Evolutionary conservation across 2,329 filamentous ascomycete genomes (phyloP), one percentile per base, ranked within the genome.

Genomic region (Phyllosticta citribraziliensis): DNA sequence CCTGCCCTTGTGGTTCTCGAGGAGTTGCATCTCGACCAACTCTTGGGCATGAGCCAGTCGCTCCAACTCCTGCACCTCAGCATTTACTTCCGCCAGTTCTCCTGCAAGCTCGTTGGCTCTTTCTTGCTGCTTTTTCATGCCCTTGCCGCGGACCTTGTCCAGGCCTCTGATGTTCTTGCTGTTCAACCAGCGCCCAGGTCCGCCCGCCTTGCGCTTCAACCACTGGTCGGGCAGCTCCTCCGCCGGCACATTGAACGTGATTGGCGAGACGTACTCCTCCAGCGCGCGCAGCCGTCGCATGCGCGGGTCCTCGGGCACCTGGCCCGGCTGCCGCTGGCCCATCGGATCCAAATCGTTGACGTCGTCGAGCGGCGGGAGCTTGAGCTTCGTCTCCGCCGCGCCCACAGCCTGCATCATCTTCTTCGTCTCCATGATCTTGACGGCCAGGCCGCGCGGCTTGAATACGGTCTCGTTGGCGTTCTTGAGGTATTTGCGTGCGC

Each of bases 141-240:
- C 53, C 35, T 60, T 60, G 3, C 55, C 53, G 53, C 58, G 58
- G 10, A 14, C 25, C 35, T 52, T 35, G 11, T 22, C 22, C 19
- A 60, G 53, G 1, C n/a, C 19, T 5, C 53, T 22, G n/a, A 24
- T 24, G 12, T 52, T 35, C n/a, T 47, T 53, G 52, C 52, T 33
- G 58, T 60, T 60, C 35, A 60, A 33, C 58, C 58, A 60, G 17
- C 53, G 58, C 35, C 35, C 51, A 25, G 58, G 58, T 11, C 52
- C 58, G 25, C 52, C 55, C 19, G 35, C 8, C 24, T 60, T 55
- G 35, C 58, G 58, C 52, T 55, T 55, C 35, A 60, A 24, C n/a
- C 35, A 52, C 11, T 20, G 24, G 6, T 24, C 24, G 0, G 58
- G 58, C 52, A 60, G 52, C 24, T 52, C 52, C 35, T 50, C 33